phyloP scores from a whole-genome alignment of 768 basidiomycete species.

The Auricularia sp. region DNA sequence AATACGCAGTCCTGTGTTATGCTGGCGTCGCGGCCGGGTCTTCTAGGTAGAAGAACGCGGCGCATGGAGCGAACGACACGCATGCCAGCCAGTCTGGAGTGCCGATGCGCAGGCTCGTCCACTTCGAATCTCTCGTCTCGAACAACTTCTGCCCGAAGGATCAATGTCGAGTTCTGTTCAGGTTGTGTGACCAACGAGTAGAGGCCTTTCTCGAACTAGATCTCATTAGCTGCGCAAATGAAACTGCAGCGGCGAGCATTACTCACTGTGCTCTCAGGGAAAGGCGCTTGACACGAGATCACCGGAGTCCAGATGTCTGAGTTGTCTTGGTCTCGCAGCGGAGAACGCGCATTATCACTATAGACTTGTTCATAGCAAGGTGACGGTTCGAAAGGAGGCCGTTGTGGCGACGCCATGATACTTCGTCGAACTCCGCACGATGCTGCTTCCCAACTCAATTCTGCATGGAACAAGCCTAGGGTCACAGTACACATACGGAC shows the following conservation, averaged over 20 bases:
- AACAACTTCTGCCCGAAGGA: slow-evolving; percentile 71
- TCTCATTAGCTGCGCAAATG: background rate
- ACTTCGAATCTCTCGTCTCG: slow-evolving; percentile 21
- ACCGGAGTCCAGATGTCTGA: background rate
- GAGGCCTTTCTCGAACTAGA: slow-evolving; percentile 63
- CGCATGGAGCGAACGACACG: slow-evolving; percentile 44
- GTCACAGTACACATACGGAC: background rate
- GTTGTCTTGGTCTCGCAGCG: background rate
- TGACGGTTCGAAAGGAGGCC: background rate
- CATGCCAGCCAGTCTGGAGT: slow-evolving; percentile 32
- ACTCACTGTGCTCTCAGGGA: background rate
- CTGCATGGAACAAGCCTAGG: background rate
- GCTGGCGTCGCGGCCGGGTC: slow-evolving; percentile 63
- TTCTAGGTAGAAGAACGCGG: slow-evolving; percentile 62
- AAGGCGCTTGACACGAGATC: background rate
- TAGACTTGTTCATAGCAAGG: background rate
- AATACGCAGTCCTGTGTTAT: slow-evolving; percentile 74
- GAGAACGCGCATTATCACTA: background rate
- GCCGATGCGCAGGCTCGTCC: slow-evolving; percentile 5
- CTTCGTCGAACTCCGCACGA: background rate
- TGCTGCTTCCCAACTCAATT: background rate
- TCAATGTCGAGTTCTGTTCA: slow-evolving; percentile 87
- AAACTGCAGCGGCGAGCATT: background rate
- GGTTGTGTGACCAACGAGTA: slow-evolving; percentile 76
- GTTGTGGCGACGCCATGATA: background rate